Evolutionary conservation across 164 flowering plant species (phyloP).

Genomic region (Liriodendron chinense): DNA sequence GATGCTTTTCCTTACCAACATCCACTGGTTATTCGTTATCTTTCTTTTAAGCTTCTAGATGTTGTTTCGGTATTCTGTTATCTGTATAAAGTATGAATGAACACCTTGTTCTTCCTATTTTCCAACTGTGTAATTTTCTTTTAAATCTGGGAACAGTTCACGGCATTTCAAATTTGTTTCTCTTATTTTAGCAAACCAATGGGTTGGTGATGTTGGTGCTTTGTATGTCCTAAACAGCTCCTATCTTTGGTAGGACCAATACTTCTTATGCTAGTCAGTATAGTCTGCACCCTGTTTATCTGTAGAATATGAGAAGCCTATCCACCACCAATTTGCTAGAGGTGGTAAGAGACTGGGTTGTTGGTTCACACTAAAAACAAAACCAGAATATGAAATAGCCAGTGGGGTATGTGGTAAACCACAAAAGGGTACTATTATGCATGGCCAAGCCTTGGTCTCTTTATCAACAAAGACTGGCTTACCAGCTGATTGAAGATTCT

Average conservation of each 20-base stretch:
- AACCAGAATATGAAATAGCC: not conserved
- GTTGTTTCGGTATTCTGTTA: not conserved
- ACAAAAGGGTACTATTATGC: not conserved
- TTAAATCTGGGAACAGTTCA: not conserved
- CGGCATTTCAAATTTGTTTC: not conserved
- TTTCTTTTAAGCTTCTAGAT: not conserved
- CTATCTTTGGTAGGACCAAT: too few relatives aligned
- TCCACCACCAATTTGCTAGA: not conserved
- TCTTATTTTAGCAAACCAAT: not conserved
- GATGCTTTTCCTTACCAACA: not conserved
- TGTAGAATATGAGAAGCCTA: not conserved
- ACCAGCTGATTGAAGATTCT: not conserved
- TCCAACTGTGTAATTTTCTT: too few relatives aligned
- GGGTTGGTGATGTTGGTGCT: not conserved
- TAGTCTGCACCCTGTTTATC: not conserved
- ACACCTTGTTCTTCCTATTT: too few relatives aligned
- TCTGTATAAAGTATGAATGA: not conserved
- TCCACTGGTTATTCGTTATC: too few relatives aligned
- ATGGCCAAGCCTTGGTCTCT: not conserved
- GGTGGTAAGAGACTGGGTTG: not conserved
- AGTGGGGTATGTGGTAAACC: not conserved
- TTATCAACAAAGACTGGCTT: not conserved
- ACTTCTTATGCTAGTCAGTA: too few relatives aligned
- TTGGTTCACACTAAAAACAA: not conserved
- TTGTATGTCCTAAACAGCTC: too few relatives aligned